Evolutionary conservation across 2,329 filamentous ascomycete species (phyloP), one percentile per base, ranked within the genome.

Genomic region (Aspergillus caelatus): DNA sequence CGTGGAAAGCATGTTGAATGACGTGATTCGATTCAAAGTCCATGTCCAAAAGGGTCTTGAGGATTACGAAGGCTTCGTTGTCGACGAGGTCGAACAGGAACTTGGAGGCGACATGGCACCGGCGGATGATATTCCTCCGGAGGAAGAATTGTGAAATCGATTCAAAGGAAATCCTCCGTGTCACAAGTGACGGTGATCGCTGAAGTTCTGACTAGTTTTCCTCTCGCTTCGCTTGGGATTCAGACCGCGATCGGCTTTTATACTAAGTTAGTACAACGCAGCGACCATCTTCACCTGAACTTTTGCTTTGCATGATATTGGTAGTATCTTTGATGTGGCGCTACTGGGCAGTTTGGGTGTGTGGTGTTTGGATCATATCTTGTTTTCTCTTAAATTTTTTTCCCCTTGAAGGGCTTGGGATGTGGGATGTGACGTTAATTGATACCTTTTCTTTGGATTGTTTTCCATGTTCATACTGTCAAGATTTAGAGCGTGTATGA

Each of bases 21-120:
- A 98, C 75, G 91, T 97, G 66, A 96, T 98, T 82, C 94, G 96
- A 74, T 98, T 99, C 87, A 99, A 99, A 82, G 92, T 99, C 68
- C 94, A 98, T 74, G 85, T 99, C 58, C 95, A 99, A 78, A 94
- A 93, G 81, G 90, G 89, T 63, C 83, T 99, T 60, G 94, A 97
- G 75, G 92, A 95, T 73, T 98, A 97, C 77, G 95, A 99, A 80
- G 89, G 89, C 61, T 97, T 97, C 75, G 93, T 97, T 8, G 90
- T 92, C 2, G 92, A 96, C 68, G 94, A 98, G 80, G 89, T 97
- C n/a, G 92, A 96, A 81, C 88, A 89, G 74, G 91, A 94, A 79
- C 81, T 93, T 26, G 88, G 88, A n/a, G 87, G 84, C 46, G 89
- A 90, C 43, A 86, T 88, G 67, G 73, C 73, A 39, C 64, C 70